Percentiles rank a stretch among this genome's conserved stretches.
These are phyloP conservation scores for Cladophialophora immunda DNA, from an alignment of 2,329 filamentous ascomycete genomes.

Conservation along the genomic window DNA sequence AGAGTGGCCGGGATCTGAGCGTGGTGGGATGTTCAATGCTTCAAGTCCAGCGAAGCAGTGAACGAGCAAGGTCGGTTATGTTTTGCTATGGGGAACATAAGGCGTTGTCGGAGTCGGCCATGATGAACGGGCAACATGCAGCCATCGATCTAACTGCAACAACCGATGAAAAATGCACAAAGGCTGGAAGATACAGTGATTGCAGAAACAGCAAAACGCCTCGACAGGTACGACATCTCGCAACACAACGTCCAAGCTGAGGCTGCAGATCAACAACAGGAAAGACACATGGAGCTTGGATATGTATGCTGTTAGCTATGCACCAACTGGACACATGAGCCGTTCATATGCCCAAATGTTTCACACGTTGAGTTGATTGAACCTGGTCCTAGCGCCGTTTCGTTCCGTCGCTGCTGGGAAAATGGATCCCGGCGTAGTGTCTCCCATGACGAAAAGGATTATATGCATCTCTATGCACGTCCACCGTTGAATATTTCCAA, in stretches of 20 bases:
- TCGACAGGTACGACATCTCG: neutral
- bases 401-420: neutral
- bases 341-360: neutral
- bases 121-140: neutral
- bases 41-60: neutral
- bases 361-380: neutral
- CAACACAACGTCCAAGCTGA: neutral
- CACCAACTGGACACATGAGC: neutral
- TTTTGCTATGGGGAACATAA: neutral
- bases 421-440: too few species aligned
- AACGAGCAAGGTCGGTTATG: neutral
- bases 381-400: neutral
- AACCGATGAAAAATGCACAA: neutral
- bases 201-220: neutral
- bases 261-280: neutral
- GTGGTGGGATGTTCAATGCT: neutral
- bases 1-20: neutral
- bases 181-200: neutral
- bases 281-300: constrained; percentile 17
- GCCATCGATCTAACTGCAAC: neutral
- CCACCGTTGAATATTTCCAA: too few species aligned
- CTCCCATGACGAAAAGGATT: too few species aligned
- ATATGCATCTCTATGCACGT: too few species aligned
- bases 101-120: neutral
- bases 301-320: constrained; percentile 23